phyloP scores from a whole-genome alignment of 305 asterid species.

The Solanum hybrid region DNA sequence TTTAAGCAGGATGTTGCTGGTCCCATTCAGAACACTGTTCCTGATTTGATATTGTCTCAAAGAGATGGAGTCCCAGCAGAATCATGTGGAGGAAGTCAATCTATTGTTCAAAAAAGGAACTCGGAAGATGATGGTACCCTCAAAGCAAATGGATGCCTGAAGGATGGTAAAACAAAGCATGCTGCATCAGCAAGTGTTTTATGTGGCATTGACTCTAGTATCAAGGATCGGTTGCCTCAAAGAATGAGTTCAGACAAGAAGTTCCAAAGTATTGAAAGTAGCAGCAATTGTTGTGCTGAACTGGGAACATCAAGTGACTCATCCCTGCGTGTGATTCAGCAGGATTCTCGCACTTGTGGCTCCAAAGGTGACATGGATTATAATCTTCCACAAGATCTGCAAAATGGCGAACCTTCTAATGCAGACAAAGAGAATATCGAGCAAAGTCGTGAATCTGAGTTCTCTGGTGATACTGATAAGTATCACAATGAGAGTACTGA shows the following conservation, averaged over 20 bases:
- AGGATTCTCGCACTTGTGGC: neutral
- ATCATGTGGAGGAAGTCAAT: constrained; percentile 2
- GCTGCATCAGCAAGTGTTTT: constrained; percentile 20
- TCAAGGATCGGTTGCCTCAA: constrained; percentile 4
- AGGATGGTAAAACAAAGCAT: constrained; percentile 14
- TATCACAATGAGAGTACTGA: constrained; percentile 36
- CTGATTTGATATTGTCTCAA: constrained; percentile 6
- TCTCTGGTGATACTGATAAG: constrained; percentile 29
- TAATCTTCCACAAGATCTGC: constrained; percentile 17
- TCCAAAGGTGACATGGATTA: constrained; percentile 5
- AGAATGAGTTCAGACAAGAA: constrained; percentile 10
- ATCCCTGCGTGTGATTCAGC: neutral
- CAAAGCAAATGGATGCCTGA: constrained; percentile 16
- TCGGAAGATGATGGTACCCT: constrained; percentile 13
- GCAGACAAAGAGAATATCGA: constrained; percentile 19
- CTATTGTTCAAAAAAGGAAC: neutral
- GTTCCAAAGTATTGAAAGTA: constrained; percentile 7
- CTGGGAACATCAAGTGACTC: constrained; percentile 5
- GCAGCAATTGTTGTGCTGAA: constrained; percentile 7
- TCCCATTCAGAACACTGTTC: constrained; percentile 3
- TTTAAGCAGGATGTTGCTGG: constrained; percentile 24
- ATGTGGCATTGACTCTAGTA: constrained; percentile 11
- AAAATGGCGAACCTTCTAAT: constrained; percentile 14
- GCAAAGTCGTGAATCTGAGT: constrained; percentile 13
- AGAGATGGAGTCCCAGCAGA: constrained; percentile 18